A percentile compares a stretch with the other conserved stretches of the same genome.
Evolutionary conservation across 495 filamentous ascomycete genomes (phyloP).

Genomic region (Venustampulla echinocandica): DNA sequence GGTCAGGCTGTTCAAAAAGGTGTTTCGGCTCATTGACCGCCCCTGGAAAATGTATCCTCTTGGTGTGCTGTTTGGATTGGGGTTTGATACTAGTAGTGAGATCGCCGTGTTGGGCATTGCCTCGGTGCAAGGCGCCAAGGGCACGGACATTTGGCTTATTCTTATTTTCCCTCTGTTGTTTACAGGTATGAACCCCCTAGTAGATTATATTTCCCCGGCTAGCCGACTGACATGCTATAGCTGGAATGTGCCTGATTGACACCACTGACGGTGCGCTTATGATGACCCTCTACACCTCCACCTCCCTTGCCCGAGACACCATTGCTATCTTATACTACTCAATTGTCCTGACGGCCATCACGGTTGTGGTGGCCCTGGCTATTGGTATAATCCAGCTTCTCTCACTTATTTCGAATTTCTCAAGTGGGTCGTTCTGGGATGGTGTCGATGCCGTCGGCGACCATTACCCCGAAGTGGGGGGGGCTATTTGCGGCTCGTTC

Average conservation of each 20-base stretch:
- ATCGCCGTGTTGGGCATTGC: slow-evolving; percentile 88
- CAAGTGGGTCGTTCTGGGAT: slow-evolving; percentile 76
- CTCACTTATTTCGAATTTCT: slow-evolving; percentile 64
- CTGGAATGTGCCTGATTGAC: slow-evolving; percentile 12
- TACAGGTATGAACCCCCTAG: slow-evolving; percentile 48
- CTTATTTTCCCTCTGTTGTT: slow-evolving; percentile 87
- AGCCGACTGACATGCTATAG: neutral
- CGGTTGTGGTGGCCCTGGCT: slow-evolving; percentile 74
- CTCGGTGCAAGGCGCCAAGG: slow-evolving; percentile 71
- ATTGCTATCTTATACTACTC: slow-evolving; percentile 91
- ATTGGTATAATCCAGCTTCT: slow-evolving; percentile 82
- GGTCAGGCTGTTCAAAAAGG: slow-evolving; percentile 57
- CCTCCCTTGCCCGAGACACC: slow-evolving; percentile 60
- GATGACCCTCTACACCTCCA: slow-evolving; percentile 68
- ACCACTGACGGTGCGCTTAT: slow-evolving; percentile 75
- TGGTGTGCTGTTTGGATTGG: slow-evolving; percentile 83
- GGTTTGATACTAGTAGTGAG: slow-evolving; percentile 94
- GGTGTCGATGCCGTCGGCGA: slow-evolving; percentile 68
- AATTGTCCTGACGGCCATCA: slow-evolving; percentile 77
- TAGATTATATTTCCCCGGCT: neutral
- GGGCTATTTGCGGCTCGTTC: slow-evolving; percentile 73
- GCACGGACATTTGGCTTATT: slow-evolving; percentile 89
- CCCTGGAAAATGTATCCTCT: slow-evolving; percentile 98
- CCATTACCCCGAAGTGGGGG: slow-evolving; percentile 78
- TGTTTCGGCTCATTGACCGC: slow-evolving; percentile 78